phyloP scores from a whole-genome alignment of 2,329 filamentous ascomycete species.

The Pseudocercospora musae region DNA sequence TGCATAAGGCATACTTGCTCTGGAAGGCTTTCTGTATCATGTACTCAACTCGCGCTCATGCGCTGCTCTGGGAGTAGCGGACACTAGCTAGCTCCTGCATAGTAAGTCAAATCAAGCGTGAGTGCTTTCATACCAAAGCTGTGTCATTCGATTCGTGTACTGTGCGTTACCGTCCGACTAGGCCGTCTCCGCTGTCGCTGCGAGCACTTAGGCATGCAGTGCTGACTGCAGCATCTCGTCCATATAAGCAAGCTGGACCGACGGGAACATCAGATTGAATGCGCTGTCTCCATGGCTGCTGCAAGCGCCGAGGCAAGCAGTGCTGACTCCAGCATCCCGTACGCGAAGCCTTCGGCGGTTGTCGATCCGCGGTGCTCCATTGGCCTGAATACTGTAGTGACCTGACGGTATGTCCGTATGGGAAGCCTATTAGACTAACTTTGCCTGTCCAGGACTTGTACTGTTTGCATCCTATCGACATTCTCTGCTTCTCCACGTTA shows the following conservation, averaged over 20 bases:
- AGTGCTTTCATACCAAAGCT: constrained; percentile 4
- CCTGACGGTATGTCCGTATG: neutral
- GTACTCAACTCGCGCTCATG: neutral
- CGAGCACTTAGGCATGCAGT: neutral
- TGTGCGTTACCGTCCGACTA: neutral
- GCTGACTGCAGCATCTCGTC: neutral
- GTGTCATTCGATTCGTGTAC: neutral
- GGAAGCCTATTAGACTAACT: too few species aligned
- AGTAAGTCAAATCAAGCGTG: constrained; percentile 8
- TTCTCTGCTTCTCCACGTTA: too few species aligned
- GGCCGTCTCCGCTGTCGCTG: neutral
- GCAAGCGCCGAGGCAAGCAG: too few species aligned
- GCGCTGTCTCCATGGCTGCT: too few species aligned
- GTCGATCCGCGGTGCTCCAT: neutral
- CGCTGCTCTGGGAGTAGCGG: constrained; percentile 4
- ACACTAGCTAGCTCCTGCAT: constrained; percentile 5
- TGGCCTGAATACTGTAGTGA: neutral
- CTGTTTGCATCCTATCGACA: too few species aligned
- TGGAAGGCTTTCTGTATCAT: neutral
- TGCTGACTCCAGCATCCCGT: too few species aligned
- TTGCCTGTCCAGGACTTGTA: too few species aligned
- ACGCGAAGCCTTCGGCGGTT: neutral
- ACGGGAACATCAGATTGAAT: neutral
- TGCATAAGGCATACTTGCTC: neutral
- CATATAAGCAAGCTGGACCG: too few species aligned